These are phyloP conservation scores for Paracorniculantispora psalliotae DNA, from an alignment of 2,329 filamentous ascomycete genomes.

Conservation along the genomic window DNA sequence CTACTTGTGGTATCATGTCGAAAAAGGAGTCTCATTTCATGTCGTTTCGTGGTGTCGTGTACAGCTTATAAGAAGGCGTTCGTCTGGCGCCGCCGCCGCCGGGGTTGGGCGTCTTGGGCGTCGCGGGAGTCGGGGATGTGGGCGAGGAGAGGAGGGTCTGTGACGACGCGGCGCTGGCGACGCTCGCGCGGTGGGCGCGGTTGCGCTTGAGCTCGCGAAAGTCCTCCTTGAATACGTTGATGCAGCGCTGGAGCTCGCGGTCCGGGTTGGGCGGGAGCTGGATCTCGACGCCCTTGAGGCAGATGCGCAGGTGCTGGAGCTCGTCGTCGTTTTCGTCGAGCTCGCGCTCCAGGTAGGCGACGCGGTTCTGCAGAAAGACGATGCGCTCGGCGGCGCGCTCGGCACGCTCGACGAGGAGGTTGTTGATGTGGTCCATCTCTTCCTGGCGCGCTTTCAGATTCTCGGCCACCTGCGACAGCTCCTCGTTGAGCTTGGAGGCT, in stretches of 20 bases:
- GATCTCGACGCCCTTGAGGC: slow-evolving; percentile 58
- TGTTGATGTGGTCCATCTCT: slow-evolving; percentile 61
- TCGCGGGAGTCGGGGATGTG: not conserved
- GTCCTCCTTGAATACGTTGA: slow-evolving; percentile 57
- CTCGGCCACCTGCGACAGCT: slow-evolving; percentile 44
- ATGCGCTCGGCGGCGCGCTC: slow-evolving; percentile 55
- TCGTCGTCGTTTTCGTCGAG: slow-evolving; percentile 54
- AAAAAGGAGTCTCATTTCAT: not conserved
- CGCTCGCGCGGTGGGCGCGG: slow-evolving; percentile 24
- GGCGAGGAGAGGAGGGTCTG: not conserved
- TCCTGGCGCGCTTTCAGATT: slow-evolving; percentile 52
- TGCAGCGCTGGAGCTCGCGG: slow-evolving; percentile 53
- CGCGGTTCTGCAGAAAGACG: slow-evolving; percentile 53
- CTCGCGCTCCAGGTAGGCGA: slow-evolving; percentile 54
- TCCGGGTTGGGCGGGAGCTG: slow-evolving; percentile 50
- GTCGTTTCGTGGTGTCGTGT: slow-evolving; percentile 7
- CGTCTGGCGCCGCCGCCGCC: not conserved
- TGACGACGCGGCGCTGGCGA: not conserved
- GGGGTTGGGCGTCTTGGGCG: not conserved
- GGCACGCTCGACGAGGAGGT: slow-evolving; percentile 52
- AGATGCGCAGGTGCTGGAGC: slow-evolving; percentile 56
- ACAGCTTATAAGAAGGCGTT: not conserved
- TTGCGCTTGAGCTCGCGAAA: slow-evolving; percentile 47
- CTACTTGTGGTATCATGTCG: slow-evolving; percentile 4
- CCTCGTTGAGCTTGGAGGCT: slow-evolving; percentile 40